Evolutionary conservation across 768 basidiomycete genomes (phyloP).

Genomic region (Naganishia vaughanmartiniae): DNA sequence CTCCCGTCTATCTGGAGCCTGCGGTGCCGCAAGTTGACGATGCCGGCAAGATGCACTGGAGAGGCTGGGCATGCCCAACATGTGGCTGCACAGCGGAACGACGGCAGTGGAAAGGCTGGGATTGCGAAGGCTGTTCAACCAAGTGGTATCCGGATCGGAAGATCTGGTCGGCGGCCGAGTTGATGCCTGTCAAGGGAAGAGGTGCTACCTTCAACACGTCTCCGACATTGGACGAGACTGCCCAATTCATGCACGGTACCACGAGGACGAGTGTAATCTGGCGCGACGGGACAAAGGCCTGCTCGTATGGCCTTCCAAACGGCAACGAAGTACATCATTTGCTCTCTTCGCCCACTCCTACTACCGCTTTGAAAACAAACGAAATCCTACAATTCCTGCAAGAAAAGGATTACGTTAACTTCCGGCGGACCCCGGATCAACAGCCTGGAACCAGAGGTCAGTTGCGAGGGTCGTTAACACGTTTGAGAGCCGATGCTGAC

Average conservation of each 20-base stretch:
- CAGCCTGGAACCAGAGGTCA: slow-evolving; percentile 27
- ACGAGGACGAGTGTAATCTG: slow-evolving; percentile 30
- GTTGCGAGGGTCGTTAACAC: background rate
- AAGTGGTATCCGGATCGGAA: slow-evolving; percentile 23
- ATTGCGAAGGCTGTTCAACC: slow-evolving; percentile 43
- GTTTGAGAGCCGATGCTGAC: background rate
- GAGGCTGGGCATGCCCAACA: slow-evolving; percentile 41
- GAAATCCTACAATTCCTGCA: slow-evolving; percentile 32
- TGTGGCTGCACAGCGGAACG: slow-evolving; percentile 45
- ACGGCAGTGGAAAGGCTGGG: slow-evolving; percentile 43
- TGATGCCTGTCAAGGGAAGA: background rate
- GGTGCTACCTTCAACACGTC: slow-evolving; percentile 33
- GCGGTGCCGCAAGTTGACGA: slow-evolving; percentile 16
- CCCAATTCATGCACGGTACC: slow-evolving; percentile 25
- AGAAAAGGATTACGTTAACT: slow-evolving; percentile 28
- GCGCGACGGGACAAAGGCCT: slow-evolving; percentile 38
- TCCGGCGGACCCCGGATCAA: slow-evolving; percentile 28
- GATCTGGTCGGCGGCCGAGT: slow-evolving; percentile 32
- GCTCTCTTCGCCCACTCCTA: slow-evolving; percentile 26
- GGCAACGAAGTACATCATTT: slow-evolving; percentile 37
- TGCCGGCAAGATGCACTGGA: slow-evolving; percentile 42
- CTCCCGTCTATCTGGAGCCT: slow-evolving; percentile 26
- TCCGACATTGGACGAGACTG: slow-evolving; percentile 36
- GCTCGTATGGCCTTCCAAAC: slow-evolving; percentile 33
- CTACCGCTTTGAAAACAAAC: background rate